phyloP scores from a whole-genome alignment of 1,284 basidiomycete genomes.

The Thelephora terrestris region DNA sequence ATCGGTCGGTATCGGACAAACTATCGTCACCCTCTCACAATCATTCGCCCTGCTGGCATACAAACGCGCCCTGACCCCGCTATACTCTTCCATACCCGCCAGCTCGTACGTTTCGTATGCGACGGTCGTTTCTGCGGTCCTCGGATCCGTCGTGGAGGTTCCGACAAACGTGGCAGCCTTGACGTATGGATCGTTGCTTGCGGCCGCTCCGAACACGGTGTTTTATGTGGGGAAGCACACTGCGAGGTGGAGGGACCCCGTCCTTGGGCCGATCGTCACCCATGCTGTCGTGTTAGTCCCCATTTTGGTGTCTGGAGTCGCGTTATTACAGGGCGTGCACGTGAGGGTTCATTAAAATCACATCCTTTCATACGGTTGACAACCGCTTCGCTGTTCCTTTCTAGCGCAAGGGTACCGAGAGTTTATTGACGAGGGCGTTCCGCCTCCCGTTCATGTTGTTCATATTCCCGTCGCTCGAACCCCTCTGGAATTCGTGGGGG shows the following conservation, averaged over 20 bases:
- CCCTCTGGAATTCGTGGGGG: slow-evolving; percentile 3
- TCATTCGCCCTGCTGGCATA: slow-evolving; percentile 46
- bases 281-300: slow-evolving; percentile 49
- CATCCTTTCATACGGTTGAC: neutral
- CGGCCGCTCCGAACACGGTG: slow-evolving; percentile 45
- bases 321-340: slow-evolving; percentile 32
- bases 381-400: neutral
- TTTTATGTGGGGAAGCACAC: slow-evolving; percentile 55
- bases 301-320: slow-evolving; percentile 35
- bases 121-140: slow-evolving; percentile 27
- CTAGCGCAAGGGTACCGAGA: neutral
- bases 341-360: slow-evolving; percentile 24
- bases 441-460: neutral
- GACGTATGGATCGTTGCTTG: slow-evolving; percentile 35
- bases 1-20: neutral
- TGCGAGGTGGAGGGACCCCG: slow-evolving; percentile 37
- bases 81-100: slow-evolving; percentile 47
- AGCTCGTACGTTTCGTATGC: slow-evolving; percentile 35
- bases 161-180: slow-evolving; percentile 24
- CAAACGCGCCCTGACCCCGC: slow-evolving; percentile 41
- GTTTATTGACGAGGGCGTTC: slow-evolving; percentile 3
- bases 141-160: slow-evolving; percentile 24
- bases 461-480: neutral
- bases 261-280: slow-evolving; percentile 48
- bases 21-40: slow-evolving; percentile 25